These are phyloP conservation scores for Cinnamomum chago DNA, from an alignment of 164 flowering plant genomes.

Conservation along the genomic window DNA sequence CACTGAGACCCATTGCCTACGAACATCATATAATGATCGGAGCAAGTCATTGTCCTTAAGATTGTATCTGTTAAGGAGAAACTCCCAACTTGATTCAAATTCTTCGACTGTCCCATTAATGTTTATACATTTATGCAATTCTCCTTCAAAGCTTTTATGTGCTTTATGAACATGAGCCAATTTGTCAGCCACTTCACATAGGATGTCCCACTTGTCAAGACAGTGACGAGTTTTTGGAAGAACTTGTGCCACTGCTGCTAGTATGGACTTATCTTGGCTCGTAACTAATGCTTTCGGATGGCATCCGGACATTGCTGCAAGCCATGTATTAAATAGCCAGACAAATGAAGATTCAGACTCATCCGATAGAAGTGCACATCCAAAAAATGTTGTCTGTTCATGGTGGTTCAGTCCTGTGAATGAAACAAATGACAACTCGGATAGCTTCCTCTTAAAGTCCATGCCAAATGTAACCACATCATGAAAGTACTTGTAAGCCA, in stretches of 20 bases:
- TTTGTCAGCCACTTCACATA: constrained; percentile 4
- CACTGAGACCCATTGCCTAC: constrained; percentile 13
- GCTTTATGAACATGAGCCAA: not conserved
- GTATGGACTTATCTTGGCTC: constrained; percentile 5
- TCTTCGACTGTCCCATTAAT: constrained; percentile 2
- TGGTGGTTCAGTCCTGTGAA: constrained; percentile 17
- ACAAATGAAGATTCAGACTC: constrained; percentile 12
- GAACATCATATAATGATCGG: constrained; percentile 6
- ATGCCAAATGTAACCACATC: constrained; percentile 13
- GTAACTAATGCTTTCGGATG: constrained; percentile 12
- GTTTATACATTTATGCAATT: constrained; percentile 8
- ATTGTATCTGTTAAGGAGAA: constrained; percentile 2
- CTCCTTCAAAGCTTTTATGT: constrained; percentile 2
- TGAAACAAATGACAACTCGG: constrained; percentile 10
- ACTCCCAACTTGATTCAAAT: constrained; percentile 13
- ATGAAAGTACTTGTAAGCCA: constrained; percentile 11
- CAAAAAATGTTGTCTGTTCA: constrained; percentile 11
- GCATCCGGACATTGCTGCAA: constrained; percentile 14
- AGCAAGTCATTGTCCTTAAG: constrained; percentile 11
- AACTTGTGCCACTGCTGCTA: constrained; percentile 12
- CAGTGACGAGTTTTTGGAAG: constrained; percentile 13
- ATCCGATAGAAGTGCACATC: constrained; percentile 13
- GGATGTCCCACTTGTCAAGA: constrained; percentile 7
- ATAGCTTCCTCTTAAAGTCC: constrained; percentile 7
- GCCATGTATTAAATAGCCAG: constrained; percentile 17